Evolutionary conservation across 371 early-diverging fungal species (phyloP).

Genomic region (Mortierella sp.): DNA sequence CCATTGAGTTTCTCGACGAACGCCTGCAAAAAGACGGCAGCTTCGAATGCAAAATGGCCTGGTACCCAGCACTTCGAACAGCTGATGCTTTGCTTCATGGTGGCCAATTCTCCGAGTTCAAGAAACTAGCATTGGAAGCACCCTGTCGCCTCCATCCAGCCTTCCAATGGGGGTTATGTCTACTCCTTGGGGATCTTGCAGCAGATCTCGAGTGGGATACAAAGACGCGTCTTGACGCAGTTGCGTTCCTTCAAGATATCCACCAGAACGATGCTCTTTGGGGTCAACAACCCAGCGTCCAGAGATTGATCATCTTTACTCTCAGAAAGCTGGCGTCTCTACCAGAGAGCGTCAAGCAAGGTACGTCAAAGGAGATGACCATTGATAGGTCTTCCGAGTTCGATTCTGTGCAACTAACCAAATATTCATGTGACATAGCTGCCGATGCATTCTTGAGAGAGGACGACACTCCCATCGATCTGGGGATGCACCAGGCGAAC

Average conservation of each 20-base stretch:
- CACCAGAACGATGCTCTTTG: constrained; percentile 3
- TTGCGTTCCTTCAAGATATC: constrained; percentile 8
- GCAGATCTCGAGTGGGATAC: not conserved
- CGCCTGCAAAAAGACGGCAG: not conserved
- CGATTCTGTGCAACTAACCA: not conserved
- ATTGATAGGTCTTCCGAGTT: no score
- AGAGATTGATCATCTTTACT: not conserved
- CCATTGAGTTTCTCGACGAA: not conserved
- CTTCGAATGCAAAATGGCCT: constrained; percentile 4
- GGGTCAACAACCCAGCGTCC: not conserved
- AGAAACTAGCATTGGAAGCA: not conserved
- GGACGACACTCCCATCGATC: not conserved
- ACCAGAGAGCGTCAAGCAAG: not conserved
- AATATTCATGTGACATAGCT: no score
- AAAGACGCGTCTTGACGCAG: not conserved
- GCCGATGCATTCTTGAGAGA: not conserved
- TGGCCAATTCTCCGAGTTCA: constrained; percentile 3
- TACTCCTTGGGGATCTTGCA: constrained; percentile 3
- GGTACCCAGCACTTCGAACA: constrained; percentile 11
- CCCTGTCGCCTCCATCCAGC: constrained; percentile 3
- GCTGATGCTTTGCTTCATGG: constrained; percentile 6
- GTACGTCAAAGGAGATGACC: not conserved
- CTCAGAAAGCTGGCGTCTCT: not conserved
- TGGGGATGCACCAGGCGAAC: not conserved
- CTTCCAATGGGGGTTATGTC: constrained; percentile 6